Base-by-base conservation (phyloP, 2,329 filamentous ascomycete species). In the Drechslerella dactyloides region DNA sequence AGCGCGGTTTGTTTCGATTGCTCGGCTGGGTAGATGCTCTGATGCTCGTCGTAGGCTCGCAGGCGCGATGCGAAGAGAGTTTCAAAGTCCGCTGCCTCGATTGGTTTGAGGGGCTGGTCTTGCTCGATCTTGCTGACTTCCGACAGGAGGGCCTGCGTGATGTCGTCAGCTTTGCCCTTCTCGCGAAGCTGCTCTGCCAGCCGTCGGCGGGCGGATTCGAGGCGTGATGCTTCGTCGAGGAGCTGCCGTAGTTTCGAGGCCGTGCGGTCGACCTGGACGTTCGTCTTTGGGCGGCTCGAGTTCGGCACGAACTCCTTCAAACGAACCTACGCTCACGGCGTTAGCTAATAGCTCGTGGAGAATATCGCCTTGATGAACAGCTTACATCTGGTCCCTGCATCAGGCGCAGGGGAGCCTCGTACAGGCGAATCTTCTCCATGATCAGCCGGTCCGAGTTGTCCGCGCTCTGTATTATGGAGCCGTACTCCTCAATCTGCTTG, bases 31-130 rank as follows among this genome's bases (percentile, higher is more conserved):
- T 96, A 82, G 69, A 87, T 85, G 24, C 88, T 86, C 15, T 90
- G 81, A 75, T 97, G 93, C 0, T 85, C 81, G 74, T 96, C 90
- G 78, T 97, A 99, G 51, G 79, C 80, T 59, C 89, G 86, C 1
- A 99, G 84, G 0, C 92, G 87, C 75, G 87, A 85, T 76, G 96
- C 91, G 75, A 97, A 97, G 52, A 97, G 89, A 59, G 87, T 86
- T 77, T 99, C 94, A 77, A 99, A 97, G 76, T 97, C 92, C 1
- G 90, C 90, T 0, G 93, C 88, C 56, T 91, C 89, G 57, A 99
- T 89, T 10, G 87, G 86, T 40, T 93, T 92, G 80, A 90, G 90
- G 0, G 92, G 90, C 74, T 91, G 93, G 68, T 90, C 88, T 51
- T 93, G 87, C 81, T 97, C 94, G 11, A 97, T 83, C 7, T 92